A percentile compares a stretch with the other conserved stretches of the same genome.
Evolutionary conservation across 352 stramenopile species (phyloP).

Genomic region (Thalassiosira allenii): DNA sequence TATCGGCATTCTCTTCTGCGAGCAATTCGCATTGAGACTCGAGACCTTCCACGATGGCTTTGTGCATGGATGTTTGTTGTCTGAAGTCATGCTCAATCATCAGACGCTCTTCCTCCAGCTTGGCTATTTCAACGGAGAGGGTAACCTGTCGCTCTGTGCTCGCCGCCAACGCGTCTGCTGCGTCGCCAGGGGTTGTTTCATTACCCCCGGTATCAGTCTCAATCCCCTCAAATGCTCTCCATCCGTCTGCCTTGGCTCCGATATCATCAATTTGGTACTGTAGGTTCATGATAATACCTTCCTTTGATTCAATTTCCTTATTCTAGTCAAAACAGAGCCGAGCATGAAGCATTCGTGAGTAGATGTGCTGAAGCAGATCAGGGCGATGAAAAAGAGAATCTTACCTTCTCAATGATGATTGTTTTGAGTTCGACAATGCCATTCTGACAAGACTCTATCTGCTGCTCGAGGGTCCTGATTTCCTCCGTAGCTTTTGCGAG

Average conservation of each 20-base stretch:
- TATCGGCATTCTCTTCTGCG: slow-evolving; percentile 42
- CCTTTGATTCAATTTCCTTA: slow-evolving; percentile 54
- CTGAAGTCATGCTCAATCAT: slow-evolving; percentile 38
- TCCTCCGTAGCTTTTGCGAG: slow-evolving; percentile 24
- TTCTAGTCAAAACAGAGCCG: slow-evolving; percentile 33
- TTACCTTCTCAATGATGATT: slow-evolving; percentile 60
- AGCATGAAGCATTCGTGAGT: not conserved
- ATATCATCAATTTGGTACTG: slow-evolving; percentile 62
- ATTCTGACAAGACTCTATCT: slow-evolving; percentile 48
- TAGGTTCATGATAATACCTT: slow-evolving; percentile 37
- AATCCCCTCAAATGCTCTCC: slow-evolving; percentile 23
- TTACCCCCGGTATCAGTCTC: slow-evolving; percentile 7
- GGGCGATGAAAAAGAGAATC: not conserved
- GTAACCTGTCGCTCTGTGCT: slow-evolving; percentile 30
- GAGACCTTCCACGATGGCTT: slow-evolving; percentile 51
- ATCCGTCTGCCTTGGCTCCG: slow-evolving; percentile 39
- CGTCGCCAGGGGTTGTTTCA: slow-evolving; percentile 17
- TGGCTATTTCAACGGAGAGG: slow-evolving; percentile 38
- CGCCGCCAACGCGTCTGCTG: slow-evolving; percentile 15
- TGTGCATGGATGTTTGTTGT: slow-evolving; percentile 58
- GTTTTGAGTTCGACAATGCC: slow-evolving; percentile 47
- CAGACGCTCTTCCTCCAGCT: slow-evolving; percentile 49
- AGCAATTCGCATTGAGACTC: slow-evolving; percentile 55
- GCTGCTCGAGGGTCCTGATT: slow-evolving; percentile 24
- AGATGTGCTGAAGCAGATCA: not conserved